These are phyloP conservation scores for Papilionanthe hybrid DNA, from an alignment of 116 monocot species.

Conservation along the genomic window DNA sequence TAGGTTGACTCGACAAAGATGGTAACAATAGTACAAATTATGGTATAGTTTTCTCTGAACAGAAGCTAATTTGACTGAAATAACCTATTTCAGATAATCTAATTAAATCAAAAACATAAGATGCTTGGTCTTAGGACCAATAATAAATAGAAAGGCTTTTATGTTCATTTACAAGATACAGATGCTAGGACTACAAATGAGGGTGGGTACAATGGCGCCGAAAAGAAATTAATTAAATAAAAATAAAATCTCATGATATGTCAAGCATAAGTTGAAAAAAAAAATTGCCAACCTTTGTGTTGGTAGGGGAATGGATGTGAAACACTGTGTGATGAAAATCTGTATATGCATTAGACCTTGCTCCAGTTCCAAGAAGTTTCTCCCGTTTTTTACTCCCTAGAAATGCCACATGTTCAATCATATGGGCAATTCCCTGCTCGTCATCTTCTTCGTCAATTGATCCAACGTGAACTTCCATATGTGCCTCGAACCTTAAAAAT, in stretches of 20 bases:
- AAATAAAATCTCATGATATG: not conserved
- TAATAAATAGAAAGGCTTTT: not conserved
- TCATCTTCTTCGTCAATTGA: slow-evolving; percentile 97
- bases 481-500: slow-evolving; percentile 82
- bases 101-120: not conserved
- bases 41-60: not conserved
- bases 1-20: not conserved
- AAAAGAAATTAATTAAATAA: not conserved
- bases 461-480: slow-evolving; percentile 99
- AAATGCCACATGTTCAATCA: slow-evolving; percentile 99
- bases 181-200: not conserved
- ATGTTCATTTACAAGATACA: not conserved
- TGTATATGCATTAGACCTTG: slow-evolving; percentile 97
- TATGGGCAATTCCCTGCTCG: slow-evolving; percentile 99
- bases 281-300: slow-evolving; percentile 55
- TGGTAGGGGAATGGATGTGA: slow-evolving; percentile 91
- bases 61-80: not conserved
- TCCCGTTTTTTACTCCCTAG: slow-evolving; percentile 99
- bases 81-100: not conserved
- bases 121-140: not conserved
- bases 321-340: slow-evolving; percentile 99
- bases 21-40: not conserved
- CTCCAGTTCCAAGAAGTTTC: slow-evolving; percentile 96
- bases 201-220: not conserved
- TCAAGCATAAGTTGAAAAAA: not conserved